Evolutionary conservation across 192 early-diverging fungal species (phyloP).

Genomic region (Backusella tuberculispora): DNA sequence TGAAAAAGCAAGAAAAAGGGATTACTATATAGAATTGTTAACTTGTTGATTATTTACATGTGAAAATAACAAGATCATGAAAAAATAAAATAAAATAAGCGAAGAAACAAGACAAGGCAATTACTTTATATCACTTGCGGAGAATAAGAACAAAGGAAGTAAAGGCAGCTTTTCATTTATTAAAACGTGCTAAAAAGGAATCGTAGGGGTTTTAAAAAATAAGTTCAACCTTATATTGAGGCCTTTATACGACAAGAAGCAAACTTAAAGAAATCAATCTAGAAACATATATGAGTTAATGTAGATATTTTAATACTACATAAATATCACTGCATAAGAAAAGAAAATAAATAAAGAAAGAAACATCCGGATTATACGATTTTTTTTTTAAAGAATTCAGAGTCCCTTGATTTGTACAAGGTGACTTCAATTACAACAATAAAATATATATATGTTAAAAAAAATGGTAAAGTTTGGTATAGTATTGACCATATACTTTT

Average conservation of each 20-base stretch:
- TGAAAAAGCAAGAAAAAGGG: no score
- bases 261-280: background rate
- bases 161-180: no score
- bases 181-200: no score
- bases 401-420: constrained; percentile 13
- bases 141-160: no score
- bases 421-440: background rate
- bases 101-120: no score
- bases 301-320: background rate
- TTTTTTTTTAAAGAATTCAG: constrained; percentile 2
- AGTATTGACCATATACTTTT: background rate
- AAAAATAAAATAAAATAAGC: no score
- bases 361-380: background rate
- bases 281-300: background rate
- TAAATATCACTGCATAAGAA: background rate
- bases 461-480: background rate
- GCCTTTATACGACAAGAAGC: background rate
- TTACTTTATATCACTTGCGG: no score
- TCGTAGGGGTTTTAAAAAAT: constrained; percentile 9
- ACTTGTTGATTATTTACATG: no score
- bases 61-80: no score
- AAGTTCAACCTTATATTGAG: background rate
- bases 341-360: background rate
- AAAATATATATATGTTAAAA: background rate
- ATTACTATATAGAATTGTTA: no score